Conservation (phyloP, 352 stramenopile species). For the Thalassiosira mediterranea region DNA sequence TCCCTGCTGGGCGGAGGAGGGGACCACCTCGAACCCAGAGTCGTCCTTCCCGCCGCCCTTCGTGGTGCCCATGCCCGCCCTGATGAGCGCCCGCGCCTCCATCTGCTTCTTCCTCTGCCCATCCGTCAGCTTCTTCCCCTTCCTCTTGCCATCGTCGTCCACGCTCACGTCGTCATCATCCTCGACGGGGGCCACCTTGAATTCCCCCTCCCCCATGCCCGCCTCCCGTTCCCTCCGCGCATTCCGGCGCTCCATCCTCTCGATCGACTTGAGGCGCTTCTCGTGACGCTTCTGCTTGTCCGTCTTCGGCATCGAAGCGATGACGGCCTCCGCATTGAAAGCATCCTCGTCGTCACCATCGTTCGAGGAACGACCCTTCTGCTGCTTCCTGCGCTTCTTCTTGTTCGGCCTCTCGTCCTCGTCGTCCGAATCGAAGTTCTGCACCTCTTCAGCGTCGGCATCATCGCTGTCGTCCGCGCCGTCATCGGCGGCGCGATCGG, state of each 20-base stretch:
- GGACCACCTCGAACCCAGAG: conserved; percentile 74
- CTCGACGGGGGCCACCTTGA: conserved; percentile 80
- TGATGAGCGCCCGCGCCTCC: conserved; percentile 78
- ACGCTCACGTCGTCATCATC: conserved; percentile 69
- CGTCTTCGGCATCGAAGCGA: conserved; percentile 94
- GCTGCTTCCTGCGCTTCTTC: conserved; percentile 35
- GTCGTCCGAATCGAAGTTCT: conserved; percentile 57
- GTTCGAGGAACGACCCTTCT: conserved; percentile 41
- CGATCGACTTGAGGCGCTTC: conserved; percentile 93
- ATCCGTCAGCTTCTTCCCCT: conserved; percentile 74
- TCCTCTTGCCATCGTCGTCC: conserved; percentile 63
- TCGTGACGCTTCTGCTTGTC: conserved; percentile 98
- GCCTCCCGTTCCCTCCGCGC: conserved; percentile 61
- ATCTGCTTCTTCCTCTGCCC: conserved; percentile 67
- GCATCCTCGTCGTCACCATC: conserved; percentile 81
- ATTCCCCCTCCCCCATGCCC: conserved; percentile 66
- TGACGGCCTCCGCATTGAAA: conserved; percentile 73
- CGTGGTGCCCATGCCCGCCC: conserved; percentile 73
- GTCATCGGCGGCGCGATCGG: conserved; percentile 67
- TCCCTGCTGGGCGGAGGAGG: conserved; percentile 40
- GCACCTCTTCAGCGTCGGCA: conserved; percentile 63
- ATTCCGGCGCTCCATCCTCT: conserved; percentile 88
- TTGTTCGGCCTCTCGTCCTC: conserved; percentile 49
- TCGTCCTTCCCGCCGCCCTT: conserved; percentile 33
- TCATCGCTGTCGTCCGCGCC: conserved; percentile 84